These are phyloP conservation scores for Camelina neglecta DNA, from an alignment of 345 rosid species.

Conservation along the genomic window DNA sequence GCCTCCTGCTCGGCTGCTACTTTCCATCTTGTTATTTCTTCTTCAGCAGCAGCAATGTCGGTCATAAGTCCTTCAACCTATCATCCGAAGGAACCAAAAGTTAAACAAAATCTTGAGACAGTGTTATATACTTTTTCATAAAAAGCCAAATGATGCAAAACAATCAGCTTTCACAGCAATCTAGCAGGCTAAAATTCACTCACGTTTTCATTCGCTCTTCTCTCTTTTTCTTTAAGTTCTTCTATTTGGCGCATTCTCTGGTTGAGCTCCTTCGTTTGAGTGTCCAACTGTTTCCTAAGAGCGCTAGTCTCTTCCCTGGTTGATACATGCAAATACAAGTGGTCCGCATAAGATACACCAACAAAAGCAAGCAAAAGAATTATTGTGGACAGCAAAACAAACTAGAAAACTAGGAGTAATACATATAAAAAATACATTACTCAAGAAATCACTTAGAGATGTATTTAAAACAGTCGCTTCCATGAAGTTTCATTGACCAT, in stretches of 20 bases:
- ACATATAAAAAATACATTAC: neutral
- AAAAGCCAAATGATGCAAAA: neutral
- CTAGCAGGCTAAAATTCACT: conserved; percentile 40
- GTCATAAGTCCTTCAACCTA: conserved; percentile 98
- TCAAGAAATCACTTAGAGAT: conserved; percentile 6
- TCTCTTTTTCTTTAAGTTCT: conserved; percentile 89
- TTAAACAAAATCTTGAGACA: conserved; percentile 9
- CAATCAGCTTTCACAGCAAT: conserved; percentile 10
- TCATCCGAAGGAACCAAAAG: conserved; percentile 4
- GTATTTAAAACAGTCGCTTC: neutral
- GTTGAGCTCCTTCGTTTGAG: conserved; percentile 79
- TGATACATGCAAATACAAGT: conserved; percentile 15
- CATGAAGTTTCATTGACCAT: neutral
- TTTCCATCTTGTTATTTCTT: conserved; percentile 99
- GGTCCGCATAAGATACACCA: neutral
- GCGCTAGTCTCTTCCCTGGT: conserved; percentile 81
- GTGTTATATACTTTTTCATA: neutral
- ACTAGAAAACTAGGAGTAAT: conserved; percentile 16
- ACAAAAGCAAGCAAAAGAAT: conserved; percentile 11
- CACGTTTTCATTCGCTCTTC: conserved; percentile 93
- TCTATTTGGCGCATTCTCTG: conserved; percentile 72
- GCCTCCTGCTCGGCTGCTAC: conserved; percentile 99
- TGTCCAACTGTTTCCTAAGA: conserved; percentile 70
- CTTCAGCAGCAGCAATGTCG: conserved; percentile 97
- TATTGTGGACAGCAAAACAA: neutral